Percentiles rank a stretch among this genome's conserved stretches.
phyloP scores from a whole-genome alignment of 805 yeast genomes.

The Myxozyma nipponensis region DNA sequence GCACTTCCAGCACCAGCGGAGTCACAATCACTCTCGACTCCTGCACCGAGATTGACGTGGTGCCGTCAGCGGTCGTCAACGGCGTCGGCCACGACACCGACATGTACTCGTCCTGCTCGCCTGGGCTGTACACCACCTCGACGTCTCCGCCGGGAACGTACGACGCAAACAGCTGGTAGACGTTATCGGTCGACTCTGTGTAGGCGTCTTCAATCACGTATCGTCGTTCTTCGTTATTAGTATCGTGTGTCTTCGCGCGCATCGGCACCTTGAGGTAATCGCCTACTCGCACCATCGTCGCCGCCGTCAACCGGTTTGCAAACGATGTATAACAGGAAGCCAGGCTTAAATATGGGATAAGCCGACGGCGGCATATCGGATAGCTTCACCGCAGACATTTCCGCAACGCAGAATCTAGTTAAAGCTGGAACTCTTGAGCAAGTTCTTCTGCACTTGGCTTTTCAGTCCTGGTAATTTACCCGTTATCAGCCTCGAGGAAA shows the following conservation, averaged over 20 bases:
- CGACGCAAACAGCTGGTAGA: slow-evolving; percentile 23
- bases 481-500: too few species aligned
- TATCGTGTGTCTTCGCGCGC: slow-evolving; percentile 15
- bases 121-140: slow-evolving; percentile 20
- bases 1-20: slow-evolving; percentile 21
- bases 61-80: slow-evolving; percentile 23
- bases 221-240: background rate
- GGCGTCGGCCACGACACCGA: slow-evolving; percentile 24
- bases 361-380: slow-evolving; percentile 2
- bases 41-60: slow-evolving; percentile 21
- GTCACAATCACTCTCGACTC: slow-evolving; percentile 22
- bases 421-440: too few species aligned
- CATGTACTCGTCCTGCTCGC: slow-evolving; percentile 16
- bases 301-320: slow-evolving; percentile 24
- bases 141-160: slow-evolving; percentile 17
- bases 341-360: slow-evolving; percentile 26
- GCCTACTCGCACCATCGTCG: background rate
- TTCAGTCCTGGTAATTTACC: too few species aligned
- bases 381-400: background rate
- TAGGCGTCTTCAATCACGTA: slow-evolving; percentile 20
- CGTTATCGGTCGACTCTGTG: slow-evolving; percentile 23
- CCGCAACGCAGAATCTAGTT: too few species aligned
- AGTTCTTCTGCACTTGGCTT: too few species aligned
- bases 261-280: background rate
- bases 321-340: slow-evolving; percentile 23